Base-by-base conservation (phyloP, 2,329 filamentous ascomycete genomes). In the Arthrinium phaeospermum region DNA sequence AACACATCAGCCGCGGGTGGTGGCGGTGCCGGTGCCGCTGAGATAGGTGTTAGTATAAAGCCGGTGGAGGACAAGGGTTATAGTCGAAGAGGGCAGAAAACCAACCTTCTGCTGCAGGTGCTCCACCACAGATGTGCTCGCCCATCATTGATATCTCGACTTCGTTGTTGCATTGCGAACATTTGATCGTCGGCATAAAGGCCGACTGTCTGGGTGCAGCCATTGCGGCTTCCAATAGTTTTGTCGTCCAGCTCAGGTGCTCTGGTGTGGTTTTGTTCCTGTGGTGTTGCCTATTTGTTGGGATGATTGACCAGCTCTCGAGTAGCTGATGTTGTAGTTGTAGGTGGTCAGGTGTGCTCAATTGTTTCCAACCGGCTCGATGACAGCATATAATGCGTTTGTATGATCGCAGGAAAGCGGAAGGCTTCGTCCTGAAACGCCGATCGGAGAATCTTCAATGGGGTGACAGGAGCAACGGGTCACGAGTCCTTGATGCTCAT, bases 61-160 rank as follows among this genome's bases (percentile, higher is more conserved):
- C 46, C n/a, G 4, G 34, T 13, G 12, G 7, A 12, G 7, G 30
- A 37, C 22, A 41, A 41, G 4, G 7, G 10, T n/a, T n/a, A 12
- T 41, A n/a, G n/a, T 41, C 34, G 4, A 41, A n/a, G 34, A 41
- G 57, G 19, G 22, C 8, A 41, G 34, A 19, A 34, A 41, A 79
- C 80, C 51, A 74, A 81, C 89, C 81, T 78, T 88, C 87, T 78
- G 73, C 68, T 4, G 47, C 47, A 70, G 83, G 79, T 71, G 81
- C 73, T 72, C 81, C 84, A 67, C 82, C 81, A 82, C 95, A 98
- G 74, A 94, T 81, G 85, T 98, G 95, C 74, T 97, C 94, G 74
- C 94, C 94, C 92, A 98, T 93, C 81, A 91, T 86, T 53, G 93
- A 92, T 76, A 98, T 96, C 79, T 95, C 92, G 73, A 98, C 93